A percentile compares a stretch with the other conserved stretches of the same genome.
phyloP scores from a whole-genome alignment of 495 filamentous ascomycete genomes.

The Aspergillus avenaceus region DNA sequence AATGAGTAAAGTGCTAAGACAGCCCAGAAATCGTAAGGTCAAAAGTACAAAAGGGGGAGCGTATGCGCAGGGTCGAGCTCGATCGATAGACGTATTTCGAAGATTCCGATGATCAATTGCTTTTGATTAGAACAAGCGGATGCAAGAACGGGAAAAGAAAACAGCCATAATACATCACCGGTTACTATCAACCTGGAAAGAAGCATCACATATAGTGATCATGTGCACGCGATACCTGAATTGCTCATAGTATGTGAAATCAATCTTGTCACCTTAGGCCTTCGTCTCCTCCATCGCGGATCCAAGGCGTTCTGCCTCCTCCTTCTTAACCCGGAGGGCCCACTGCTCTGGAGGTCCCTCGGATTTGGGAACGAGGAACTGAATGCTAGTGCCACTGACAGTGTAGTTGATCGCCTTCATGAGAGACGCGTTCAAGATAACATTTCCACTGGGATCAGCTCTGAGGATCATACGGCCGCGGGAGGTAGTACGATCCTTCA shows the following conservation, averaged over 20 bases:
- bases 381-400: slow-evolving; percentile 49
- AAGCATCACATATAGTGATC: slow-evolving; percentile 8
- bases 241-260: neutral
- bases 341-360: slow-evolving; percentile 54
- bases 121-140: neutral
- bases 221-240: slow-evolving; percentile 6
- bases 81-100: neutral
- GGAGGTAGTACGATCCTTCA: slow-evolving; percentile 62
- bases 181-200: slow-evolving; percentile 5
- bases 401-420: slow-evolving; percentile 57
- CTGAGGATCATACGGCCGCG: slow-evolving; percentile 62
- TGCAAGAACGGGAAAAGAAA: neutral
- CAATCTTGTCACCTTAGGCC: neutral
- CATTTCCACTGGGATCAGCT: slow-evolving; percentile 63
- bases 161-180: slow-evolving; percentile 12
- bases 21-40: neutral
- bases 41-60: neutral
- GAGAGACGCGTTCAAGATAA: slow-evolving; percentile 64
- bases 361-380: slow-evolving; percentile 49
- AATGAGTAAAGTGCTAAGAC: neutral
- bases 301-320: slow-evolving; percentile 20
- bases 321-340: slow-evolving; percentile 59
- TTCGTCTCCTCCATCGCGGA: slow-evolving; percentile 20
- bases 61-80: neutral
- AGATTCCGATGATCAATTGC: neutral